Base-by-base conservation (phyloP, 129 eudicot species). In the Escallonia herrerae region DNA sequence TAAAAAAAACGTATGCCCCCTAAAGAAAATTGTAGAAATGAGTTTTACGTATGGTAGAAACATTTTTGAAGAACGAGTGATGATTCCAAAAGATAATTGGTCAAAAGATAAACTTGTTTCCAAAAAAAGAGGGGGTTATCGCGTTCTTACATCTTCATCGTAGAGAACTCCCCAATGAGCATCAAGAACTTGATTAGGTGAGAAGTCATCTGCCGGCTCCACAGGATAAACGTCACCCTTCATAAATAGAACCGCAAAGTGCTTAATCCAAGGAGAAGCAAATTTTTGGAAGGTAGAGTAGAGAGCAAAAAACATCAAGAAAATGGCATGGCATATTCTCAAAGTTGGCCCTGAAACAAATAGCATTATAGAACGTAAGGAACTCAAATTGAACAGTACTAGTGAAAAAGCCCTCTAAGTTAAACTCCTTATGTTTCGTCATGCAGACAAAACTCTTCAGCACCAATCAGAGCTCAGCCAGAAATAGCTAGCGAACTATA, bases 201-300 rank as follows among this genome's bases (percentile, higher is more conserved):
- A 46, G 59, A 72, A 79, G 57, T 74, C 85, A 71, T 84, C 70
- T 43, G 62, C 60, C 62, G 79, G 62, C 58, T 89, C 96, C 82
- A 93, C 96, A 10, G 99, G 99, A 80, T 93, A 93, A 43, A 94
- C 99, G 67, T 86, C 99, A 43, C 99, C 99, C 99, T 94, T 57
- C 80, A 87, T 50, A 13, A 76, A 48, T 42, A 42, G 43, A 58
- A 49, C 15, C 41, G 49, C 49, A 64, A 37, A 38, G 43, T 11
- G 8, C 33, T 64, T 12, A 46, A 56, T 22, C 2, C 38, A 60
- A 58, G 54, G 51, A 60, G 40, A n/a, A 8, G 43, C 5, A 57
- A 13, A 8, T 11, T 48, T 15, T 42, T 9, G 3, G 33, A 62
- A 22, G 5, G 4, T 43, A 6, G 10, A 58, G 63, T 7, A 45